Conservation (phyloP, 768 basidiomycete genomes). For the Tulasnella calospora region DNA sequence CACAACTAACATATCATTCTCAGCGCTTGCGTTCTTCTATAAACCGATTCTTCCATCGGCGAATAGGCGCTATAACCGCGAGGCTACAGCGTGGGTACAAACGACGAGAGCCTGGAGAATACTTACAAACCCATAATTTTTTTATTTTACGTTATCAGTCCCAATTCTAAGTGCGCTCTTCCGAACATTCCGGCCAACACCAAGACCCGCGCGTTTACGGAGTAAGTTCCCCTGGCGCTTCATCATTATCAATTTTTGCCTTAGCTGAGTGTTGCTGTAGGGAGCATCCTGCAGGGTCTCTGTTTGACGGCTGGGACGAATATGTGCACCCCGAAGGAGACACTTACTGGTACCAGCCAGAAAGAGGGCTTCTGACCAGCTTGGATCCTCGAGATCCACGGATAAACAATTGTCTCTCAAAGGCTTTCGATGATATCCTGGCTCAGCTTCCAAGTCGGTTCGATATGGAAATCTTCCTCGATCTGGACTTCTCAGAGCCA, state of each 20-base stretch:
- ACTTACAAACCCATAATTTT: not conserved
- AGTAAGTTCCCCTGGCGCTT: not conserved
- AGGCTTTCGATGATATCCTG: not conserved
- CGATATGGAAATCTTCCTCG: not conserved
- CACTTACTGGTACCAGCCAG: not conserved
- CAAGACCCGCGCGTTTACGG: not conserved
- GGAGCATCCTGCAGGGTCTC: not conserved
- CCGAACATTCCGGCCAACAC: not conserved
- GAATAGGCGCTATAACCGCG: not conserved
- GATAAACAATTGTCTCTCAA: not conserved
- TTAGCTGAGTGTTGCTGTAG: not conserved
- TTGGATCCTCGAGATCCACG: constrained; percentile 4
- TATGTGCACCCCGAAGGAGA: constrained; percentile 16
- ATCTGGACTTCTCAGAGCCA: not conserved
- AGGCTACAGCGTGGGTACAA: not conserved
- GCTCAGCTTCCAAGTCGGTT: not conserved
- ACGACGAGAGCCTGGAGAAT: not conserved
- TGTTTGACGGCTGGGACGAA: constrained; percentile 8
- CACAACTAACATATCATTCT: not conserved
- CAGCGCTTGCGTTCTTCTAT: not conserved
- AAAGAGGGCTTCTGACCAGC: not conserved
- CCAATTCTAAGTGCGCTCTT: not conserved
- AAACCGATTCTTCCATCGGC: not conserved
- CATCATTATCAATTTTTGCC: not conserved
- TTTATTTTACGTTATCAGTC: not conserved